Evolutionary conservation across 2,329 filamentous ascomycete genomes (phyloP).

Genomic region (Paecilomyces sp.): DNA sequence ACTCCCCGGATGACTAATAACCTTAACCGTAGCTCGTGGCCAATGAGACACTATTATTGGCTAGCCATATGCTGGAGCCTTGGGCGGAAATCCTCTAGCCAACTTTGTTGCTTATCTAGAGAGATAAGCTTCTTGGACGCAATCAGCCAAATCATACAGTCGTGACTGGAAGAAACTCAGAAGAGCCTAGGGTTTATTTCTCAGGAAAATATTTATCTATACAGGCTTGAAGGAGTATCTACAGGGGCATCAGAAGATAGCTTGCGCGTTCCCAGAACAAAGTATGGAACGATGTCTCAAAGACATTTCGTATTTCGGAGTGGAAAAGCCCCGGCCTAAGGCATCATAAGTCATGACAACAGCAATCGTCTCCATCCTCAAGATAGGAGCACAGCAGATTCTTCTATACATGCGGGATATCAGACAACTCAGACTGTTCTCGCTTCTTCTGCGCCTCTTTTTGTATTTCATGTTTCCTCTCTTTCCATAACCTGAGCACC

Average conservation of each 20-base stretch:
- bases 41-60: not conserved
- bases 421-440: conserved; percentile 2
- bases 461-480: conserved; percentile 41
- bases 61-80: not conserved
- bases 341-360: not conserved
- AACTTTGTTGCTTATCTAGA: not conserved
- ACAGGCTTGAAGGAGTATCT: not conserved
- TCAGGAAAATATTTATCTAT: not conserved
- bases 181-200: no score
- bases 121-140: no score
- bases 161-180: no score
- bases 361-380: not conserved
- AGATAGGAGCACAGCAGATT: not conserved
- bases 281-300: not conserved
- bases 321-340: not conserved
- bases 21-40: not conserved
- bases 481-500: conserved; percentile 64
- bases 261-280: not conserved
- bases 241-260: not conserved
- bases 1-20: not conserved
- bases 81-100: not conserved
- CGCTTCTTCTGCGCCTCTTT: conserved; percentile 7
- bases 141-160: no score
- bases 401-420: not conserved
- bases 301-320: not conserved